phyloP scores from a whole-genome alignment of 208 protist species.

The Willaertia magna region DNA sequence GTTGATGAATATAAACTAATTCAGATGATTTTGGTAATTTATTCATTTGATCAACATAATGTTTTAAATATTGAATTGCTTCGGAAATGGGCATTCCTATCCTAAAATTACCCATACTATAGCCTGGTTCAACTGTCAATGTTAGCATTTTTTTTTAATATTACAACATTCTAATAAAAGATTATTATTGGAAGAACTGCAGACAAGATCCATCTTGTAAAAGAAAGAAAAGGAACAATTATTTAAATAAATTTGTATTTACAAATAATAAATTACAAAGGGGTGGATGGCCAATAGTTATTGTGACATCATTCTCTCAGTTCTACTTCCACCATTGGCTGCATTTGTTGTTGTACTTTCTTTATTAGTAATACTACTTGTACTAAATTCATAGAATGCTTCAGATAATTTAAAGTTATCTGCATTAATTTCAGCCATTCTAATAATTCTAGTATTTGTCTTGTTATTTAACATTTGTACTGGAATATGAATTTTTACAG shows the following conservation, averaged over 20 bases:
- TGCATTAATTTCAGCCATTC: neutral
- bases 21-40: neutral
- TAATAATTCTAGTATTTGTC: neutral
- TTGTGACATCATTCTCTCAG: too few relatives aligned
- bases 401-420: neutral
- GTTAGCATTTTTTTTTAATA: neutral
- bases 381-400: neutral
- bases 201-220: too few relatives aligned
- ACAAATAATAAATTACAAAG: too few relatives aligned
- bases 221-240: too few relatives aligned
- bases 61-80: neutral
- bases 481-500: neutral
- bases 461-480: neutral
- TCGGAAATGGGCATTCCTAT: slow-evolving; percentile 5
- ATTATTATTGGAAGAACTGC: too few relatives aligned
- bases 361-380: too few relatives aligned
- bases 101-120: neutral
- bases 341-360: too few relatives aligned
- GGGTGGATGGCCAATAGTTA: too few relatives aligned
- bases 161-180: too few relatives aligned
- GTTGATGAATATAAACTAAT: neutral
- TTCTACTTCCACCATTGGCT: too few relatives aligned
- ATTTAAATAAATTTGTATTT: too few relatives aligned
- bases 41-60: neutral
- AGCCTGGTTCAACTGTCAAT: neutral